A percentile compares a stretch with the other conserved stretches of the same genome.
These are phyloP conservation scores for Phytophthora sansomeana DNA, from an alignment of 352 stramenopile species.

Conservation along the genomic window DNA sequence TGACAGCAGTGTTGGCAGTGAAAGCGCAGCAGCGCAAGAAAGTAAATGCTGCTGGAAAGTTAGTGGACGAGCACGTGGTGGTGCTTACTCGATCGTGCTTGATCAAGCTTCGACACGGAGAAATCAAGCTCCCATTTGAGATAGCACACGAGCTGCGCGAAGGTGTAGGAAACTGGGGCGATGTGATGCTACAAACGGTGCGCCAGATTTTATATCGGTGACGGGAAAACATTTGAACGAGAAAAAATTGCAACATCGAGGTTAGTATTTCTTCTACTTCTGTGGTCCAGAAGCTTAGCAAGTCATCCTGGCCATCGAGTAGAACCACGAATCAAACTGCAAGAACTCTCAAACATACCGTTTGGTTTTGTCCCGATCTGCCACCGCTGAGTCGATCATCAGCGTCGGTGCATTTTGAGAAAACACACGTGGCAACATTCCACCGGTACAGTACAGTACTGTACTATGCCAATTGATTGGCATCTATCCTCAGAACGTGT, in stretches of 20 bases:
- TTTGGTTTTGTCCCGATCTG: too few species aligned
- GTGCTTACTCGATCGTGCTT: constrained; percentile 43
- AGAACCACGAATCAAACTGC: too few species aligned
- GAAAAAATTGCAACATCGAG: too few species aligned
- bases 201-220: constrained; percentile 45
- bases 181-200: constrained; percentile 59
- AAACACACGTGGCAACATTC: too few species aligned
- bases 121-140: constrained; percentile 32
- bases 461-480: too few species aligned
- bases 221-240: not conserved
- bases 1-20: constrained; percentile 36
- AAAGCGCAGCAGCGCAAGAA: constrained; percentile 26
- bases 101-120: constrained; percentile 31
- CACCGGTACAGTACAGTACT: too few species aligned
- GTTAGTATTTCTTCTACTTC: not conserved
- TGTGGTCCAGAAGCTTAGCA: too few species aligned
- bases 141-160: constrained; percentile 51
- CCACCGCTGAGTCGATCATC: too few species aligned
- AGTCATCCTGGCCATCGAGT: too few species aligned
- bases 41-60: constrained; percentile 4
- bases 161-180: constrained; percentile 50
- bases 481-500: too few species aligned
- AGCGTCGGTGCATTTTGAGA: too few species aligned
- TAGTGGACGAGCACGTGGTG: constrained; percentile 36
- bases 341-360: too few species aligned